Evolutionary conservation across 176 grass and related monocot species (phyloP), one percentile per base, ranked within the genome.

Genomic region (Eleusine coracana): DNA sequence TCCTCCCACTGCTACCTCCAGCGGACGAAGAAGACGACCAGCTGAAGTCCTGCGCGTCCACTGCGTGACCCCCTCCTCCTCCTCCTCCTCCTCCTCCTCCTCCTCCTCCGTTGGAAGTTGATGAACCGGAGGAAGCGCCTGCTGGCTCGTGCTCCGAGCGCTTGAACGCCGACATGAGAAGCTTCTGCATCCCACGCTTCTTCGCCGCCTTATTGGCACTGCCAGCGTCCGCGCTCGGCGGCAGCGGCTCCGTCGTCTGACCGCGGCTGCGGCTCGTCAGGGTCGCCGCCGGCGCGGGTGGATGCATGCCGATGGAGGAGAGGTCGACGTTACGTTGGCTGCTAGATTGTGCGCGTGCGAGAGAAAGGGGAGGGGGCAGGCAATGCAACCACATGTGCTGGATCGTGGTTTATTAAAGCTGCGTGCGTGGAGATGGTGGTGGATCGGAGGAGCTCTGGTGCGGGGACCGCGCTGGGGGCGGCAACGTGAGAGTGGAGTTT

Each of bases 131-230:
- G 3, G 50, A 3, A 52, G 9, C 17, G 15, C 16, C 51, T 49
- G 6, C 20, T 18, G 49, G 16, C 17, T 20, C 31, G 31, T 76
- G 73, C 21, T 61, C 55, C 6, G 3, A 37, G 21, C 55, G 74
- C 74, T 76, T 76, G 55, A 76, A 76, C 20, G 74, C 74, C 74
- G 74, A 61, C 13, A 42, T 62, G 74, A 76, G 37, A 9, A 76
- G 55, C 74, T 76, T 76, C 74, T 76, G 74, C 74, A 76, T 3
- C 37, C 55, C 55, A 38, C 55, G 74, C 38, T 76, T 76, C 74
- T 76, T 76, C 37, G 38, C 37, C 21, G 52, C 20, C 13, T 76
- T 76, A 2, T 10, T 36, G 18, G 7, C 14, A 1, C 55, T 12
- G 21, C 59, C 34, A 20, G 28, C 9, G 7, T 49, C 16, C 9